Percentiles rank a stretch among this genome's conserved stretches.
Conservation (phyloP, 164 flowering plant genomes). For the Stephania japonica region DNA sequence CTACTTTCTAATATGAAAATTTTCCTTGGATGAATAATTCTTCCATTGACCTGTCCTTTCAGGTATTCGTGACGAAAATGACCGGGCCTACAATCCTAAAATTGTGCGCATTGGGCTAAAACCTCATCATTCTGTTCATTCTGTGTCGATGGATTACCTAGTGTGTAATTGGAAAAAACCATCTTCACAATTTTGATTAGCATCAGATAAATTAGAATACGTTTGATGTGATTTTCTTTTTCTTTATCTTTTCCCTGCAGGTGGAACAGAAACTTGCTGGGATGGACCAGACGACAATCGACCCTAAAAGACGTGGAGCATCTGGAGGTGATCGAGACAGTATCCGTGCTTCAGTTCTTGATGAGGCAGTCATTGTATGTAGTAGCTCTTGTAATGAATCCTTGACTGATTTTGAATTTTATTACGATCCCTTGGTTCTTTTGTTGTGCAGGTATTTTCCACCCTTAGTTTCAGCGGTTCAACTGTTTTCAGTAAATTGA, state of each 20-base stretch:
- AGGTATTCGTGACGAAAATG: conserved; percentile 95
- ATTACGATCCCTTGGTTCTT: not conserved
- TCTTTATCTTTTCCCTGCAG: conserved; percentile 31
- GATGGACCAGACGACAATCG: conserved; percentile 35
- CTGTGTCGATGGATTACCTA: conserved; percentile 88
- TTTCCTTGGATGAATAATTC: not conserved
- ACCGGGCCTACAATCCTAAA: conserved; percentile 76
- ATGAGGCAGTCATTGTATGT: conserved; percentile 92
- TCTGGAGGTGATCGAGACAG: conserved; percentile 55
- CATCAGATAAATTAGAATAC: not conserved
- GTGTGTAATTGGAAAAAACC: conserved; percentile 35
- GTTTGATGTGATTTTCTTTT: conserved; percentile 10
- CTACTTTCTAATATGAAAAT: not conserved
- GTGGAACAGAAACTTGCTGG: conserved; percentile 69
- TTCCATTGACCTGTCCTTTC: conserved; percentile 5
- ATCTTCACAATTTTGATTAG: not conserved
- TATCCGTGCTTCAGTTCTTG: conserved; percentile 70
- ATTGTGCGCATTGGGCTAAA: conserved; percentile 96
- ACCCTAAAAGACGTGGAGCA: conserved; percentile 53
- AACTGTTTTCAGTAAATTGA: conserved; percentile 55
- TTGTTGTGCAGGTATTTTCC: conserved; percentile 70
- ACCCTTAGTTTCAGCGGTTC: conserved; percentile 98
- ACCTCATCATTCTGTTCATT: conserved; percentile 82
- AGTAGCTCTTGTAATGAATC: conserved; percentile 1
- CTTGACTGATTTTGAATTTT: not conserved